Evolutionary conservation across 2,329 filamentous ascomycete species (phyloP).

Genomic region (Teratosphaeria viscida): DNA sequence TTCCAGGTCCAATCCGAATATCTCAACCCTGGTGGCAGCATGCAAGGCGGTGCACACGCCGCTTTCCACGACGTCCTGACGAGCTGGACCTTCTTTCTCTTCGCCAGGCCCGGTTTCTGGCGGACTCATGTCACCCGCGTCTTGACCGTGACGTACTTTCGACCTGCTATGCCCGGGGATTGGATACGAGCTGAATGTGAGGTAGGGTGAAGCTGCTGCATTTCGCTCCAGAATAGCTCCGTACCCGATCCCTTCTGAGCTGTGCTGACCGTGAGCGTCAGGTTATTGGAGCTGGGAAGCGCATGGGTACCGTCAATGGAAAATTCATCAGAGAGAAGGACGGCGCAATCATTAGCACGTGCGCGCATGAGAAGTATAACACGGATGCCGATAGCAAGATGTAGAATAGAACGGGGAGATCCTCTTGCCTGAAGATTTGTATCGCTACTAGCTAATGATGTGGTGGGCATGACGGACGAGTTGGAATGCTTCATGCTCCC

Average conservation of each 20-base stretch:
- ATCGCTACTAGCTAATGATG: no score
- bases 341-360: conserved; percentile 24
- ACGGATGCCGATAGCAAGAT: neutral
- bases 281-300: conserved; percentile 34
- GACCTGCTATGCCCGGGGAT: conserved; percentile 31
- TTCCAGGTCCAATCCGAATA: conserved; percentile 16
- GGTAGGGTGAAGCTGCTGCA: conserved; percentile 4
- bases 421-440: neutral
- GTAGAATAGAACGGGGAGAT: neutral
- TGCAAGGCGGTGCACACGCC: conserved; percentile 16
- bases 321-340: conserved; percentile 28
- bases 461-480: no score
- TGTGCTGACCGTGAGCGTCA: neutral
- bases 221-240: neutral
- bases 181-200: conserved; percentile 33
- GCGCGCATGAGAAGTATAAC: conserved; percentile 24
- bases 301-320: conserved; percentile 30
- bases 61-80: conserved; percentile 16
- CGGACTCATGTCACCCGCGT: conserved; percentile 11
- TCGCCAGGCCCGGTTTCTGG: conserved; percentile 16
- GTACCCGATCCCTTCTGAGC: neutral
- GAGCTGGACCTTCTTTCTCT: conserved; percentile 10
- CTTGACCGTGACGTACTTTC: conserved; percentile 37
- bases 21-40: conserved; percentile 12
- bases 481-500: no score